A percentile compares a stretch with the other conserved stretches of the same genome.
Conservation (phyloP, 306 rosid genomes). For the Trifolium subterraneum region DNA sequence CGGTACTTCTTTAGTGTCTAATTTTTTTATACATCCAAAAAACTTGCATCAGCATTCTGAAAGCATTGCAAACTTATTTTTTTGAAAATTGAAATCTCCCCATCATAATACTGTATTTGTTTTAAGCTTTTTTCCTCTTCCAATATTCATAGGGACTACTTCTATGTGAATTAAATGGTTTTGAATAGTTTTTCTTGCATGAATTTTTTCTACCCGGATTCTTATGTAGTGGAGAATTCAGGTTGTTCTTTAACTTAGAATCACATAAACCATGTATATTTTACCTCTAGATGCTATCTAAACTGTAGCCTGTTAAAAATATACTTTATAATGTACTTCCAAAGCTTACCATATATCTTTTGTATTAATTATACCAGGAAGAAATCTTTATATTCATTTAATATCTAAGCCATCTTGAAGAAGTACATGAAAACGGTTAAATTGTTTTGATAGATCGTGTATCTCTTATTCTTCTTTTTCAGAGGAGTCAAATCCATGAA, state of each 20-base stretch:
- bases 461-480: no score
- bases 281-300: constrained; percentile 27
- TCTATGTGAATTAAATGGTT: constrained; percentile 14
- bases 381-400: constrained; percentile 14
- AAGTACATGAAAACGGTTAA: constrained; percentile 17
- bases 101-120: not conserved
- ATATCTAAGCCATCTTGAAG: constrained; percentile 19
- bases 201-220: not conserved
- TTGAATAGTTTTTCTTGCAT: constrained; percentile 15
- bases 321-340: constrained; percentile 7
- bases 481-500: no score
- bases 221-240: constrained; percentile 5
- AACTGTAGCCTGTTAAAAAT: not conserved
- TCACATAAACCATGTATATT: constrained; percentile 28
- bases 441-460: not conserved
- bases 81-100: constrained; percentile 35
- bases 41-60: constrained; percentile 21
- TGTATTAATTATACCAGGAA: constrained; percentile 1
- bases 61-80: constrained; percentile 12
- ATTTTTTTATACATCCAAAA: constrained; percentile 17
- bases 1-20: constrained; percentile 56
- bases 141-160: constrained; percentile 10
- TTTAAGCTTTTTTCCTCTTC: constrained; percentile 10
- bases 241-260: constrained; percentile 6
- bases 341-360: not conserved